Conservation (phyloP, 371 early-diverging fungal genomes). For the Mucor saturninus region DNA sequence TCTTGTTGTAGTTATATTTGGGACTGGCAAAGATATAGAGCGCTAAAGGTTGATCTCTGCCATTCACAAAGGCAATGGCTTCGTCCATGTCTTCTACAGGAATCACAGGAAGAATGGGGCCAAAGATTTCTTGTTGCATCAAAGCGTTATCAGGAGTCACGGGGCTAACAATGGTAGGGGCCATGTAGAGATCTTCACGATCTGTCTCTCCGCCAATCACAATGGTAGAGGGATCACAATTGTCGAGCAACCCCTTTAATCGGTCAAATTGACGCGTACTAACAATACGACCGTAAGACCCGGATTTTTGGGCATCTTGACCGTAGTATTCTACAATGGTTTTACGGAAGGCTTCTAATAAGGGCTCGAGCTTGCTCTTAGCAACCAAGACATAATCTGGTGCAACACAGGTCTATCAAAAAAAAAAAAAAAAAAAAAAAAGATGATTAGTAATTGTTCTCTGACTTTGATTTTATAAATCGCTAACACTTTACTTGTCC, state of each 20-base stretch:
- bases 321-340: slow-evolving; percentile 59
- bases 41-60: slow-evolving; percentile 70
- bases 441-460: neutral
- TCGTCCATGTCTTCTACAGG: slow-evolving; percentile 74
- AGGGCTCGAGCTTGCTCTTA: slow-evolving; percentile 51
- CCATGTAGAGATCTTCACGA: slow-evolving; percentile 62
- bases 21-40: slow-evolving; percentile 65
- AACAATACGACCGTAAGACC: slow-evolving; percentile 74
- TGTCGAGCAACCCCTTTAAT: slow-evolving; percentile 60
- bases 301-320: slow-evolving; percentile 47
- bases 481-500: slow-evolving; percentile 69
- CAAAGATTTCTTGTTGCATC: slow-evolving; percentile 83
- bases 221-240: slow-evolving; percentile 46
- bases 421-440: neutral
- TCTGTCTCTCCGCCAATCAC: slow-evolving; percentile 63
- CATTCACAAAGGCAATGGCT: slow-evolving; percentile 61
- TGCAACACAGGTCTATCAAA: slow-evolving; percentile 76
- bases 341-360: slow-evolving; percentile 54
- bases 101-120: slow-evolving; percentile 80
- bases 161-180: slow-evolving; percentile 69
- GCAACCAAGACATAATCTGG: slow-evolving; percentile 84
- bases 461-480: no score
- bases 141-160: slow-evolving; percentile 56
- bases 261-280: slow-evolving; percentile 73
- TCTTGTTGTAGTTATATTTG: slow-evolving; percentile 35